Conservation (phyloP, 2,329 filamentous ascomycete genomes). For the Talaromyces rugulosus region DNA sequence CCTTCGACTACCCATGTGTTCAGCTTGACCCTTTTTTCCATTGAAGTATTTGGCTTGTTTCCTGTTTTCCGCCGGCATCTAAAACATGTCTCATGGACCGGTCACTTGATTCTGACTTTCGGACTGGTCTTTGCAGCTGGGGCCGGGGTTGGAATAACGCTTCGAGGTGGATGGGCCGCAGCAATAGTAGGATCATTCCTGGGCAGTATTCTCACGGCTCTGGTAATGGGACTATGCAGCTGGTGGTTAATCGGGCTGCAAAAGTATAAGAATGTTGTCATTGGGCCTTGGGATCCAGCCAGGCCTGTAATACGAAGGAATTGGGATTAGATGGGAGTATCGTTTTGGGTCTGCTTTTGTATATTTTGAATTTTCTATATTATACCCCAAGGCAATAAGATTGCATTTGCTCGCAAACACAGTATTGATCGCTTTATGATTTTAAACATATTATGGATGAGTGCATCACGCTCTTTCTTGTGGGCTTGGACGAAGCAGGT, state of each 20-base stretch:
- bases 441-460: no score
- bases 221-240: slow-evolving; percentile 88
- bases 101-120: slow-evolving; percentile 73
- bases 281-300: slow-evolving; percentile 95
- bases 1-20: slow-evolving; percentile 93
- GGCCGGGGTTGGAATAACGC: slow-evolving; percentile 65
- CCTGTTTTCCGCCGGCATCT: slow-evolving; percentile 94
- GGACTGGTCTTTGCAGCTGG: slow-evolving; percentile 75
- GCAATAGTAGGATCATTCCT: slow-evolving; percentile 69
- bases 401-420: background rate
- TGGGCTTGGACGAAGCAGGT: no score
- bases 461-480: no score
- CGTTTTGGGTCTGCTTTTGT: background rate
- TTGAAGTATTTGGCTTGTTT: slow-evolving; percentile 94
- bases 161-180: slow-evolving; percentile 52
- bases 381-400: background rate
- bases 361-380: background rate
- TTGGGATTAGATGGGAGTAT: slow-evolving; percentile 32
- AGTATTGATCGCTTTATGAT: background rate
- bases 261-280: slow-evolving; percentile 99
- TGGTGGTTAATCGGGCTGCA: slow-evolving; percentile 98
- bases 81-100: slow-evolving; percentile 73
- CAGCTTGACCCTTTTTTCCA: slow-evolving; percentile 88
- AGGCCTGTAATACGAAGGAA: slow-evolving; percentile 56
- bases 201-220: slow-evolving; percentile 66